These are phyloP conservation scores for Penicillium nucicola DNA, from an alignment of 495 filamentous ascomycete genomes.

Conservation along the genomic window DNA sequence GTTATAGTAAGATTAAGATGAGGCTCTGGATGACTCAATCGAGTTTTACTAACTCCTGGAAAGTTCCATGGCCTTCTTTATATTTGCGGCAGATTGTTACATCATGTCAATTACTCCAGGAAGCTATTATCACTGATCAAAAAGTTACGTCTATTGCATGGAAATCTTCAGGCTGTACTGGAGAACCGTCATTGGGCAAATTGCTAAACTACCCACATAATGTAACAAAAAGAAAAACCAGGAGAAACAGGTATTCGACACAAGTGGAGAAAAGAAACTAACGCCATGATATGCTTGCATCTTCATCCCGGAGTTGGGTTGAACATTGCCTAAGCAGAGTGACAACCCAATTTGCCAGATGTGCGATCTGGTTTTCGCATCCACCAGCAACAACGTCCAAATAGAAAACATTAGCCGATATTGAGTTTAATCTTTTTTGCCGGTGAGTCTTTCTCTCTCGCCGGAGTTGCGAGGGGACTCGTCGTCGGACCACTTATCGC, in stretches of 20 bases:
- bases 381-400: neutral
- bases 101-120: too few relatives aligned
- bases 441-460: conserved; percentile 64
- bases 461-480: conserved; percentile 52
- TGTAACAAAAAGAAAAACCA: conserved; percentile 6
- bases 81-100: too few relatives aligned
- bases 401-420: neutral
- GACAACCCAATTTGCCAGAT: neutral
- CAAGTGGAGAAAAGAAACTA: conserved; percentile 14
- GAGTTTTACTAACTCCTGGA: too few relatives aligned
- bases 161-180: neutral
- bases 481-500: conserved; percentile 69
- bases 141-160: too few relatives aligned
- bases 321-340: neutral
- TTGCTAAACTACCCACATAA: conserved; percentile 1
- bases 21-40: too few relatives aligned
- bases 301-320: conserved; percentile 3
- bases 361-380: conserved; percentile 1
- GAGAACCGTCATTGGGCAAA: neutral
- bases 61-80: too few relatives aligned
- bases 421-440: conserved; percentile 20
- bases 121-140: too few relatives aligned
- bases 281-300: conserved; percentile 29
- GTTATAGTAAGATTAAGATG: too few relatives aligned
- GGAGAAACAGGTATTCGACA: conserved; percentile 10